These are phyloP conservation scores for Wickerhamiella azyma DNA, from an alignment of 805 yeast genomes.

Conservation along the genomic window DNA sequence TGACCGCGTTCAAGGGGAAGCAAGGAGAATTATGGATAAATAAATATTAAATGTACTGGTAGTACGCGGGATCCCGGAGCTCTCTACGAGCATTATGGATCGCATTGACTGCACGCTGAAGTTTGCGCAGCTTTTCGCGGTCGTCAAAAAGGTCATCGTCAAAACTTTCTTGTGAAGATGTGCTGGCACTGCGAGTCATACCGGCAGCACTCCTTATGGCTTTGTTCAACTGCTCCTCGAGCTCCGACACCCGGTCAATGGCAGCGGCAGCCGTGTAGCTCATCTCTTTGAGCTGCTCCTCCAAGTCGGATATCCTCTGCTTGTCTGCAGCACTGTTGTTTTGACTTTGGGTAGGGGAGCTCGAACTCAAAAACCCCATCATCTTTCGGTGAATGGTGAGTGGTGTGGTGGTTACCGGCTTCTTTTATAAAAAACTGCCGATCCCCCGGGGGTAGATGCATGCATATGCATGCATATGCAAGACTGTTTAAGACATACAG, in stretches of 20 bases:
- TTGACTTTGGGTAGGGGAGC: background rate
- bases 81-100: slow-evolving; percentile 17
- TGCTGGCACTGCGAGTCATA: background rate
- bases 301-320: slow-evolving; percentile 18
- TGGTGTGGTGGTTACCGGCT: background rate
- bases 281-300: slow-evolving; percentile 17
- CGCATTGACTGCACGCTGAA: slow-evolving; percentile 17
- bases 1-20: too few relatives aligned
- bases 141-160: slow-evolving; percentile 1
- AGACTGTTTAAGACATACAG: too few relatives aligned
- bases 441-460: background rate
- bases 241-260: slow-evolving; percentile 18
- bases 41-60: slow-evolving; percentile 12
- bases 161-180: slow-evolving; percentile 5
- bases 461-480: background rate
- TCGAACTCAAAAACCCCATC: slow-evolving; percentile 5
- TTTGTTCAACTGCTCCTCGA: slow-evolving; percentile 15
- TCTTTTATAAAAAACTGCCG: background rate
- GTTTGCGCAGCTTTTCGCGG: slow-evolving; percentile 9
- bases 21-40: background rate
- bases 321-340: slow-evolving; percentile 1
- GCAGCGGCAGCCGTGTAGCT: slow-evolving; percentile 21
- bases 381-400: background rate
- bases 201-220: background rate
- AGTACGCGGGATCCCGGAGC: slow-evolving; percentile 17